Conservation (phyloP, 2,329 filamentous ascomycete species). For the Ascochyta pisi region DNA sequence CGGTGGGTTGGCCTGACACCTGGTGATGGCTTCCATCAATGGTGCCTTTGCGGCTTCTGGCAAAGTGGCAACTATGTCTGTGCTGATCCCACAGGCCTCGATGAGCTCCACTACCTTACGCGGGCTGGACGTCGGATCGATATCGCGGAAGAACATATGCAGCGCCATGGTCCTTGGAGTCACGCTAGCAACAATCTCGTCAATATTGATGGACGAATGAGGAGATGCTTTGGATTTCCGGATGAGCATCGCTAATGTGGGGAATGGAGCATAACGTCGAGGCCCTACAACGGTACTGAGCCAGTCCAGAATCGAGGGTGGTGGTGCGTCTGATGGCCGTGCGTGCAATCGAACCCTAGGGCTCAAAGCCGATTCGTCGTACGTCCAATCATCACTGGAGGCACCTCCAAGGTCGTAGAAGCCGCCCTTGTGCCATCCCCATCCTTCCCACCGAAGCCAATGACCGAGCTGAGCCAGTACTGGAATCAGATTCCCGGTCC, state of each 20-base stretch:
- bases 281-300: slow-evolving; percentile 42
- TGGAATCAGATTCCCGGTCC: slow-evolving; percentile 66
- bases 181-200: slow-evolving; percentile 41
- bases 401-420: slow-evolving; percentile 69
- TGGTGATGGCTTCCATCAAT: slow-evolving; percentile 82
- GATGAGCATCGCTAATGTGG: slow-evolving; percentile 47
- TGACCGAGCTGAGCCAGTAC: slow-evolving; percentile 79
- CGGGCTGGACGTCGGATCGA: slow-evolving; percentile 50
- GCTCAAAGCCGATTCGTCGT: slow-evolving; percentile 58
- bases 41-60: slow-evolving; percentile 84
- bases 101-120: slow-evolving; percentile 75
- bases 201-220: slow-evolving; percentile 46
- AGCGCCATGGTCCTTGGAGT: slow-evolving; percentile 70
- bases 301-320: slow-evolving; percentile 67
- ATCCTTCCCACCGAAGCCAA: slow-evolving; percentile 79
- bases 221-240: slow-evolving; percentile 48
- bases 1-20: slow-evolving; percentile 83
- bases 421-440: slow-evolving; percentile 60
- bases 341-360: slow-evolving; percentile 36
- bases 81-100: slow-evolving; percentile 71
- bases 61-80: slow-evolving; percentile 76
- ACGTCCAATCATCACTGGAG: slow-evolving; percentile 61
- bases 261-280: slow-evolving; percentile 42
- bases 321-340: slow-evolving; percentile 55
- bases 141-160: slow-evolving; percentile 68